Percentiles rank a stretch among this genome's conserved stretches.
Conservation (phyloP, 129 eudicot genomes). For the Kitagawia praeruptora region DNA sequence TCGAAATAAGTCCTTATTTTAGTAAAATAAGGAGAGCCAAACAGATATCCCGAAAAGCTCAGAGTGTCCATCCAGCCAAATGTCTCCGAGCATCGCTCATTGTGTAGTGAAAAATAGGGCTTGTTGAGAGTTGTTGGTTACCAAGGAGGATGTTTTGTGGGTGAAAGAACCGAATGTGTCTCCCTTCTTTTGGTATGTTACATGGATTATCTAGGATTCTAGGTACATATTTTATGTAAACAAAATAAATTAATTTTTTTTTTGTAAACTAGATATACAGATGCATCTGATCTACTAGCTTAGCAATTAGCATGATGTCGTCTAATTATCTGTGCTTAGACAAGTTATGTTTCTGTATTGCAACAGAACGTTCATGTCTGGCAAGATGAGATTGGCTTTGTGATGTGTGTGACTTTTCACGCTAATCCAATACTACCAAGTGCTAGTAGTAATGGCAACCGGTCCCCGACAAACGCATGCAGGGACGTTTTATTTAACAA, state of each 20-base stretch:
- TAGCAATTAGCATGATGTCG: neutral
- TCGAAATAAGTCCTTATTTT: too few relatives aligned
- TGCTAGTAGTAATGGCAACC: too few relatives aligned
- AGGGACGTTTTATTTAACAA: too few relatives aligned
- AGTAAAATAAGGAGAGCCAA: too few relatives aligned
- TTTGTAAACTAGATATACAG: neutral
- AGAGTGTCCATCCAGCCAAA: neutral
- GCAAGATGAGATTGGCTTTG: neutral
- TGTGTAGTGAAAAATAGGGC: neutral
- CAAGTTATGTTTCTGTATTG: neutral
- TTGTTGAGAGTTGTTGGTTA: too few relatives aligned
- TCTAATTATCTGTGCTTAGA: neutral
- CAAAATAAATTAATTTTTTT: too few relatives aligned
- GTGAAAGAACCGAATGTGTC: neutral
- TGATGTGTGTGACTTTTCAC: too few relatives aligned
- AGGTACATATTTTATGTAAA: too few relatives aligned
- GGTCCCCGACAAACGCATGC: too few relatives aligned
- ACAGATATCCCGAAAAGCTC: neutral
- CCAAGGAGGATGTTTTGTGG: neutral
- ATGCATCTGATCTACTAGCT: constrained; percentile 1
- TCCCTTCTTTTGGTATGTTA: too few relatives aligned
- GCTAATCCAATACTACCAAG: too few relatives aligned
- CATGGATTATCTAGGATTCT: too few relatives aligned
- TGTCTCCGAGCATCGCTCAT: neutral
- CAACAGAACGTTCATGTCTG: neutral